phyloP scores from a whole-genome alignment of 192 early-diverging fungal species.

The Entomortierella parvispora region DNA sequence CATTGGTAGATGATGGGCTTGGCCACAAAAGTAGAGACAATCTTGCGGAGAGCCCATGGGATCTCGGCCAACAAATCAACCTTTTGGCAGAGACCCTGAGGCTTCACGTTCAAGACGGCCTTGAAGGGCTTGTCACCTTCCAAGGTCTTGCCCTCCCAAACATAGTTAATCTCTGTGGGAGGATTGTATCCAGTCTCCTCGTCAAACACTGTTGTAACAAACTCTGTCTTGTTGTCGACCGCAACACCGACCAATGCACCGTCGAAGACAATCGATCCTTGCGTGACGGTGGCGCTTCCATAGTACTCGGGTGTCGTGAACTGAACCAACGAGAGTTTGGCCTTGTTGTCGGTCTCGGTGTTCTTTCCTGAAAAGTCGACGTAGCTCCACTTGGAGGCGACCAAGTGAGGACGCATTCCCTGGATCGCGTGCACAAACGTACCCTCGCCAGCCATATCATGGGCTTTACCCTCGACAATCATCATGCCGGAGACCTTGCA shows the following conservation, averaged over 20 bases:
- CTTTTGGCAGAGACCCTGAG: constrained; percentile 75
- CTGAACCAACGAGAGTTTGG: constrained; percentile 75
- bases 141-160: constrained; percentile 83
- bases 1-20: constrained; percentile 96
- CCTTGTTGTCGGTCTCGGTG: constrained; percentile 62
- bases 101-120: constrained; percentile 71
- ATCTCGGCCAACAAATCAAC: constrained; percentile 93
- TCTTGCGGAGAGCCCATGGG: constrained; percentile 88
- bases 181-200: constrained; percentile 87
- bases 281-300: constrained; percentile 74
- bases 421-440: constrained; percentile 89
- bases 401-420: constrained; percentile 85
- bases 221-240: constrained; percentile 75
- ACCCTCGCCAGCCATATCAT: constrained; percentile 76
- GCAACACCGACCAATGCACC: constrained; percentile 78
- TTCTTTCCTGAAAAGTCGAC: constrained; percentile 66
- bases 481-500: constrained; percentile 77
- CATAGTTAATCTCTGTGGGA: constrained; percentile 75
- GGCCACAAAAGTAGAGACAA: constrained; percentile 87
- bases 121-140: constrained; percentile 71
- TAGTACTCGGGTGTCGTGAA: constrained; percentile 81
- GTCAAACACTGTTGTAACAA: constrained; percentile 71
- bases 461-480: constrained; percentile 72
- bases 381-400: constrained; percentile 89
- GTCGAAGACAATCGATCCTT: constrained; percentile 77